Conservation (phyloP, 306 rosid species). For the Sophora flavescens region DNA sequence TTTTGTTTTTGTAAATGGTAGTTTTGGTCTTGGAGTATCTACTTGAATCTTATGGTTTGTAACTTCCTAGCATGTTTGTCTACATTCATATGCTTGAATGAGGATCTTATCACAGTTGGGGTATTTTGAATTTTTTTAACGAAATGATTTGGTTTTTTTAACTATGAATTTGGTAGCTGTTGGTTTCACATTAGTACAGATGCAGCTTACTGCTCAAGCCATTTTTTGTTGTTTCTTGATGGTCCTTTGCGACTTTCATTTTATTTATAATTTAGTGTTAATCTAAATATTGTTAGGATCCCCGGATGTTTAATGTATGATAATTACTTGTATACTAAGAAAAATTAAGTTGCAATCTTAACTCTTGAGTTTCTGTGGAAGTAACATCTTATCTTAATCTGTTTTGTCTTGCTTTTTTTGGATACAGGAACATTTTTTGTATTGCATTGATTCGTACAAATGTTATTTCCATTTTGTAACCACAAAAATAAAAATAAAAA, state of each 20-base stretch:
- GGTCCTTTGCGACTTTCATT: background rate
- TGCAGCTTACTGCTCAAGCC: background rate
- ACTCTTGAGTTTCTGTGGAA: background rate
- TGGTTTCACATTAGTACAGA: conserved; percentile 6
- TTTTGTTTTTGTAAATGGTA: background rate
- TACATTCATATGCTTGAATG: background rate
- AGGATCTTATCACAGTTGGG: background rate
- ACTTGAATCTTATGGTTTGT: background rate
- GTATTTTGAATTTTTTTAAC: background rate
- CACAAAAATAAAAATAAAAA: too few relatives aligned
- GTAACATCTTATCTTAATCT: too few relatives aligned
- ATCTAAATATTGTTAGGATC: background rate
- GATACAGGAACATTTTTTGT: too few relatives aligned
- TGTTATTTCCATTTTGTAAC: too few relatives aligned
- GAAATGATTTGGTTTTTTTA: background rate
- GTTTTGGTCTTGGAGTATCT: background rate
- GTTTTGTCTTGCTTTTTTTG: too few relatives aligned
- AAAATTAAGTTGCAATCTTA: background rate
- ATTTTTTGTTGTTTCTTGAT: background rate
- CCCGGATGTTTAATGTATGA: background rate
- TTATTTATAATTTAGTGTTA: background rate
- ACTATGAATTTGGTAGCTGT: background rate
- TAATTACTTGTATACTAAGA: background rate
- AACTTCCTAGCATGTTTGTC: background rate
- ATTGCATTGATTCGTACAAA: background rate